Conservation (phyloP, 371 early-diverging fungal genomes). For the Amoeboaphelidium protococcarum region DNA sequence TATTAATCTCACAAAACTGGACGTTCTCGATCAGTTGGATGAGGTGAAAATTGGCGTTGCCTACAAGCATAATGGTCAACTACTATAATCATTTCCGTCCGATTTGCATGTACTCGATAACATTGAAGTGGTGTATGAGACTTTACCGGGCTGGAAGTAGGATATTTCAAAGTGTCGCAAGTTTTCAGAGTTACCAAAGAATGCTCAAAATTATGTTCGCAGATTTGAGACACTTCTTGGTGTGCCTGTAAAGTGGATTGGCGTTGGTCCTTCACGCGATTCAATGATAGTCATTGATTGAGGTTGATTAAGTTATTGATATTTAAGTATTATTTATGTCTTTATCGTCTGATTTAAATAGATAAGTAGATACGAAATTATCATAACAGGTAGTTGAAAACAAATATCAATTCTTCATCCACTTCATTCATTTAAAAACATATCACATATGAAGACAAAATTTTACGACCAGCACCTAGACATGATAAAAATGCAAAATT, state of each 20-base stretch:
- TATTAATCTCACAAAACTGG: conserved; percentile 83
- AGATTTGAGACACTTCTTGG: conserved; percentile 53
- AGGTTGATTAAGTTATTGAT: too few species aligned
- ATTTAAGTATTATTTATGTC: too few species aligned
- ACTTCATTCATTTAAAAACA: too few species aligned
- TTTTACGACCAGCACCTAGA: too few species aligned
- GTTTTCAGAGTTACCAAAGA: conserved; percentile 54
- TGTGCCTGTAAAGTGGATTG: conserved; percentile 75
- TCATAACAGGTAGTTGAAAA: too few species aligned
- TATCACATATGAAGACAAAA: too few species aligned
- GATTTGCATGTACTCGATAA: conserved; percentile 39
- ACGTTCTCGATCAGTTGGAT: conserved; percentile 56
- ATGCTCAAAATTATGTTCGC: conserved; percentile 58
- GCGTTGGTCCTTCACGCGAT: conserved; percentile 71
- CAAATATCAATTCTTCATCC: too few species aligned
- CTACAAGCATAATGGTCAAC: conserved; percentile 13
- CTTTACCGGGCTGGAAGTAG: conserved; percentile 69
- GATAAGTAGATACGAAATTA: too few species aligned
- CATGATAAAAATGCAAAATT: too few species aligned
- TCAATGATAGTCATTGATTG: conserved; percentile 51
- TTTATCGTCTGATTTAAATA: too few species aligned
- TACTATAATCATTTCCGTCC: conserved; percentile 15
- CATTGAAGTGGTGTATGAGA: conserved; percentile 62
- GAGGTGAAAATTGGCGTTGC: conserved; percentile 58
- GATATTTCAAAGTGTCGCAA: conserved; percentile 37